Base-by-base conservation (phyloP, 2,329 filamentous ascomycete genomes). In the Ophiocordyceps camponoti-floridani region DNA sequence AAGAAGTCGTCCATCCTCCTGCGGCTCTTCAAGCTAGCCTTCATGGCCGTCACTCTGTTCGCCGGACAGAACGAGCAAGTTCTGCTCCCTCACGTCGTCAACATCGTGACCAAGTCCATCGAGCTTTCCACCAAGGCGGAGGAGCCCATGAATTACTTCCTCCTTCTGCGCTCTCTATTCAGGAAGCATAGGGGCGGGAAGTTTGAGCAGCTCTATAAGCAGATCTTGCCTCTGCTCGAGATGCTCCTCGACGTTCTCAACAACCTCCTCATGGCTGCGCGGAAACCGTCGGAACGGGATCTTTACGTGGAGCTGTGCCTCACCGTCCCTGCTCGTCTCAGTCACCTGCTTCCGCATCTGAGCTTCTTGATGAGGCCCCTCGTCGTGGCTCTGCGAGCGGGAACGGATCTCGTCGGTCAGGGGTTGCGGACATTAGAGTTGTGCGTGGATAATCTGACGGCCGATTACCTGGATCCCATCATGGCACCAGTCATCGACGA, bases 401-500 rank as follows among this genome's bases (percentile, higher is more conserved):
- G 89, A 13, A 88, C 84, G 1, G 91, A 99, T 51, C 73, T 99
- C 37, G 89, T 98, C 16, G 88, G 88, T 0, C 93, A 98, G 60
- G 91, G 91, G 0, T 69, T 99, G 7, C 73, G 93, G 27, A 99
- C 91, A 0, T 67, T 99, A 5, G 91, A 99, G 56, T 74, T 99
- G 2, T 99, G 91, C 55, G 91, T 99, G 16, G 91, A 99, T 50
- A 99, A 99, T 53, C 72, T 99, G 0, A 98, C 93, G 0, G 89
- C 91, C 0, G 91, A 98, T 56, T 99, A 98, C 56, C 68, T 99
- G 13, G 91, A 99, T 54, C 93, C 91, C 0, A 96, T 99, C 54
- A 98, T 98, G 89, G 86, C 89, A 2, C 93, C 91, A 0, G 93
- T 96, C 26, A 96, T 99, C 61, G 89, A 98, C 54, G 91, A 99